Conservation (phyloP, 495 filamentous ascomycete species). For the Trichoderma orchidacearum region DNA sequence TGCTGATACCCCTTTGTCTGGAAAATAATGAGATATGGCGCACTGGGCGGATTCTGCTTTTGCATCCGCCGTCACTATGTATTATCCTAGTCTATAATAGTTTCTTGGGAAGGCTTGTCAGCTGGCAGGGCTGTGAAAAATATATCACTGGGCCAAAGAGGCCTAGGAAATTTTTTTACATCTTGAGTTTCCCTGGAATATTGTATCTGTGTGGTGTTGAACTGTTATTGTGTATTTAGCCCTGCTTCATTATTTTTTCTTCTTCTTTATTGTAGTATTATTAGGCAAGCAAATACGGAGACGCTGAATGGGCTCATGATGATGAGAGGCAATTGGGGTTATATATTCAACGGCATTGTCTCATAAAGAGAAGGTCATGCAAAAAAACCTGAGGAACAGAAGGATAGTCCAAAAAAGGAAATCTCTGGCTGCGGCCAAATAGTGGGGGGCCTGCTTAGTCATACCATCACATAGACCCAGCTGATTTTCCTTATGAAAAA, state of each 20-base stretch:
- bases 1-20: background rate
- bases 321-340: no score
- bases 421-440: background rate
- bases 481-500: background rate
- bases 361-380: no score
- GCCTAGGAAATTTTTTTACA: background rate
- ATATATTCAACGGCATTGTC: no score
- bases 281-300: no score
- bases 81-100: background rate
- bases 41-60: background rate
- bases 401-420: no score
- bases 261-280: no score
- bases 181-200: background rate
- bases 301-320: no score
- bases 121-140: background rate
- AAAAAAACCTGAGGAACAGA: no score
- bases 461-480: background rate
- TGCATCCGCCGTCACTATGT: background rate
- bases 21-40: background rate
- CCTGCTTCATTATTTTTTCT: background rate
- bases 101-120: background rate
- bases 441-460: background rate
- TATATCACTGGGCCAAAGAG: background rate
- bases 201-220: background rate
- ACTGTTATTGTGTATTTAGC: background rate